phyloP scores from a whole-genome alignment of 2,329 filamentous ascomycete genomes.

The Aspergillus ochraceus region DNA sequence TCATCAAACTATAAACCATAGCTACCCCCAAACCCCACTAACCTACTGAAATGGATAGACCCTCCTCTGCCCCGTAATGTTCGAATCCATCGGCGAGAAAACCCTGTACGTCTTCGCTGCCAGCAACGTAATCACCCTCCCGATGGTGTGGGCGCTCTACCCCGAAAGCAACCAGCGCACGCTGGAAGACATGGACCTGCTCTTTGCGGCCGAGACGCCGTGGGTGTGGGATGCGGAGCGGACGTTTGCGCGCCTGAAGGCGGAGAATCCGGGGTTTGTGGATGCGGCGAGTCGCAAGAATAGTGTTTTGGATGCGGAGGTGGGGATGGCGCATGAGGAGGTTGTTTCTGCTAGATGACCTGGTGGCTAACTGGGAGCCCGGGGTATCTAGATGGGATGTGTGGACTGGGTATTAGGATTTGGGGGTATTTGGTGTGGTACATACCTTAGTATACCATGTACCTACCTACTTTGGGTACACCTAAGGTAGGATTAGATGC shows the following conservation, averaged over 20 bases:
- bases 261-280: constrained; percentile 56
- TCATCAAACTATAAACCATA: neutral
- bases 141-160: constrained; percentile 72
- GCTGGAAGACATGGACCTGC: constrained; percentile 71
- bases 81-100: constrained; percentile 65
- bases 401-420: too few species aligned
- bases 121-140: constrained; percentile 64
- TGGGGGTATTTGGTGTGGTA: neutral
- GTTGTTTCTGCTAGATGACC: neutral
- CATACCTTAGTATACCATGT: neutral
- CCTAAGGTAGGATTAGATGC: neutral
- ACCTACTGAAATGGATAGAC: constrained; percentile 25
- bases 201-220: constrained; percentile 66
- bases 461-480: neutral
- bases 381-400: too few species aligned
- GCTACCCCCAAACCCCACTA: too few species aligned
- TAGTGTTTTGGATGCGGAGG: constrained; percentile 34
- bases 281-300: constrained; percentile 38
- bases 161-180: constrained; percentile 74
- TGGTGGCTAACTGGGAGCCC: too few species aligned
- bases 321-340: constrained; percentile 16
- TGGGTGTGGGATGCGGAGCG: constrained; percentile 72
- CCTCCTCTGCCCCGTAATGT: constrained; percentile 61
- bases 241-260: constrained; percentile 63
- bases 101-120: constrained; percentile 73